A percentile compares a stretch with the other conserved stretches of the same genome.
Conservation (phyloP, 805 yeast genomes). For the Kodamaea fukazawae region DNA sequence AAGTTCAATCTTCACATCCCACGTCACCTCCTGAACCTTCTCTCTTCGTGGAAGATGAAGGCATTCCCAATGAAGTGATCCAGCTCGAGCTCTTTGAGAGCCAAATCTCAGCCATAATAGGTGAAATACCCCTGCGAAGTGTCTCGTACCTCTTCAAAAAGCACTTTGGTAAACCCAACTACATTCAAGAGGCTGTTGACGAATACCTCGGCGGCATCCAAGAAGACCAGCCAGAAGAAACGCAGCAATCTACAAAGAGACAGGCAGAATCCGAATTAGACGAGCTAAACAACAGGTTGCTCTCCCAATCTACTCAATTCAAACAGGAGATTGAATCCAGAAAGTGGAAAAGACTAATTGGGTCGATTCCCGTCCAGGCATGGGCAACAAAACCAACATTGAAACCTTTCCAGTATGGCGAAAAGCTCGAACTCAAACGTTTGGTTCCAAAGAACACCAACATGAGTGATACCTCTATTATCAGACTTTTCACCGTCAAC, state of each 20-base stretch:
- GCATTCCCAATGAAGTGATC: conserved; percentile 1
- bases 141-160: conserved; percentile 14
- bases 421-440: conserved; percentile 39
- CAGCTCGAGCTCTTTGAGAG: conserved; percentile 13
- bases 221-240: conserved; percentile 1
- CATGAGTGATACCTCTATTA: conserved; percentile 22
- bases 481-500: conserved; percentile 29
- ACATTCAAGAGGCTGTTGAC: conserved; percentile 10
- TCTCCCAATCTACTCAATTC: conserved; percentile 9
- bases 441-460: conserved; percentile 25
- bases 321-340: conserved; percentile 12
- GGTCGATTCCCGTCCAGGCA: conserved; percentile 57
- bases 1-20: not conserved
- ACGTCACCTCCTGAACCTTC: conserved; percentile 1
- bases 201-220: conserved; percentile 12
- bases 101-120: conserved; percentile 15
- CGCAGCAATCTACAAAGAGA: conserved; percentile 3
- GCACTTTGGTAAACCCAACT: conserved; percentile 13
- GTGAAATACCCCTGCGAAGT: conserved; percentile 10
- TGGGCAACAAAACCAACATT: conserved; percentile 71
- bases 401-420: conserved; percentile 44
- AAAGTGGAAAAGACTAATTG: conserved; percentile 48
- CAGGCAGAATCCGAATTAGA: conserved; percentile 10
- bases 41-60: conserved; percentile 8
- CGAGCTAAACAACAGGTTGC: conserved; percentile 13